Evolutionary conservation across 257 asterid species (phyloP).

Genomic region (Apocynum venetum): DNA sequence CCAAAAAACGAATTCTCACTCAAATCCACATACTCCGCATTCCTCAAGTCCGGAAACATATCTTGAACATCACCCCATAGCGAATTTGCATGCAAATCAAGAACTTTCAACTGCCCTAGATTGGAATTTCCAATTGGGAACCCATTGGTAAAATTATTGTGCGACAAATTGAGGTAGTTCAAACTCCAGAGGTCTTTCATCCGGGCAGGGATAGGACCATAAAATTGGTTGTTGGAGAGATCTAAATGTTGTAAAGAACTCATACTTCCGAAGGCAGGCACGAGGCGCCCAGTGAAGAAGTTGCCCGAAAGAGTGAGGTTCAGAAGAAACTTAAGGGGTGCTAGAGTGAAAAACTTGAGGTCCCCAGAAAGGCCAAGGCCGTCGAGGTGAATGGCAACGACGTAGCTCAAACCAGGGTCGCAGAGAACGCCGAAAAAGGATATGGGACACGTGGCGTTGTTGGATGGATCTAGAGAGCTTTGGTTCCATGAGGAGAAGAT

Average conservation of each 20-base stretch:
- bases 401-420: conserved; percentile 31
- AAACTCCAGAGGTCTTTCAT: conserved; percentile 61
- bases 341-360: conserved; percentile 63
- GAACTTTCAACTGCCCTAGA: conserved; percentile 65
- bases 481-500: conserved; percentile 56
- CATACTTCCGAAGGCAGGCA: conserved; percentile 66
- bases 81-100: conserved; percentile 69
- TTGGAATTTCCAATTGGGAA: conserved; percentile 59
- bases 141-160: conserved; percentile 53
- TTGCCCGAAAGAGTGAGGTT: conserved; percentile 73
- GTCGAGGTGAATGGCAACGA: conserved; percentile 55
- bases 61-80: conserved; percentile 50
- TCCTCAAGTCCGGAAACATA: conserved; percentile 55
- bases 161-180: conserved; percentile 58
- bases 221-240: conserved; percentile 68
- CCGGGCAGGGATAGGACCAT: conserved; percentile 72
- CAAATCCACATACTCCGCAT: conserved; percentile 69
- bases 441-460: conserved; percentile 47
- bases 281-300: conserved; percentile 65
- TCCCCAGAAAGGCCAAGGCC: conserved; percentile 59
- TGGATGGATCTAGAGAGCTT: conserved; percentile 28
- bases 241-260: conserved; percentile 61
- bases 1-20: conserved; percentile 61
- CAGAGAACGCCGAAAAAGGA: conserved; percentile 65
- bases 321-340: conserved; percentile 46